Evolutionary conservation across 192 early-diverging fungal species (phyloP).

Genomic region (Gaertneriomyces semiglobifer): DNA sequence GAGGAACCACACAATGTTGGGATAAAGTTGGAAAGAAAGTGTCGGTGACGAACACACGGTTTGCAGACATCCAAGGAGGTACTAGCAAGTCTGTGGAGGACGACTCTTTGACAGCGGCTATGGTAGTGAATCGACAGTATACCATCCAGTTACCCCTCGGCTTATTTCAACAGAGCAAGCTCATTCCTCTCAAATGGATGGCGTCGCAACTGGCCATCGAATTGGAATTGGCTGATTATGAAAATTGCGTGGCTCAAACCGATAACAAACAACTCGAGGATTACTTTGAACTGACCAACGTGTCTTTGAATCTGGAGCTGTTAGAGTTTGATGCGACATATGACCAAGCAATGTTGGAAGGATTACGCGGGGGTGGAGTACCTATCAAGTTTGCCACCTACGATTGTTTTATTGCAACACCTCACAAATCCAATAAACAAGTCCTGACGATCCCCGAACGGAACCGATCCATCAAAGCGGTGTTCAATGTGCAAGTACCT

Average conservation of each 20-base stretch:
- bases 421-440: neutral
- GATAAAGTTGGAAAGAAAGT: neutral
- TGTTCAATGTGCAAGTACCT: neutral
- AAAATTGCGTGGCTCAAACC: neutral
- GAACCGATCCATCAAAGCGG: slow-evolving; percentile 3
- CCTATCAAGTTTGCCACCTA: neutral
- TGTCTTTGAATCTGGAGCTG: neutral
- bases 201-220: slow-evolving; percentile 10
- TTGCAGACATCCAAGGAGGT: neutral
- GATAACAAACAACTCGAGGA: neutral
- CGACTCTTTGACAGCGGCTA: neutral
- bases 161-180: neutral
- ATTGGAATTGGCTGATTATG: neutral
- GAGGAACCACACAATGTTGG: neutral
- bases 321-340: slow-evolving; percentile 1
- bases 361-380: neutral
- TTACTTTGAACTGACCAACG: neutral
- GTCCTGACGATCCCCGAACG: neutral
- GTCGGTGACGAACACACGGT: neutral
- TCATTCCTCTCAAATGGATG: slow-evolving; percentile 6
- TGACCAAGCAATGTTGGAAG: neutral
- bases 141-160: neutral
- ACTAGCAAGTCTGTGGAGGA: neutral
- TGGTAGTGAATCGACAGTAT: neutral
- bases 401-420: neutral